phyloP scores from a whole-genome alignment of 2,329 filamentous ascomycete species.

The Penicillium fuscoglaucum region DNA sequence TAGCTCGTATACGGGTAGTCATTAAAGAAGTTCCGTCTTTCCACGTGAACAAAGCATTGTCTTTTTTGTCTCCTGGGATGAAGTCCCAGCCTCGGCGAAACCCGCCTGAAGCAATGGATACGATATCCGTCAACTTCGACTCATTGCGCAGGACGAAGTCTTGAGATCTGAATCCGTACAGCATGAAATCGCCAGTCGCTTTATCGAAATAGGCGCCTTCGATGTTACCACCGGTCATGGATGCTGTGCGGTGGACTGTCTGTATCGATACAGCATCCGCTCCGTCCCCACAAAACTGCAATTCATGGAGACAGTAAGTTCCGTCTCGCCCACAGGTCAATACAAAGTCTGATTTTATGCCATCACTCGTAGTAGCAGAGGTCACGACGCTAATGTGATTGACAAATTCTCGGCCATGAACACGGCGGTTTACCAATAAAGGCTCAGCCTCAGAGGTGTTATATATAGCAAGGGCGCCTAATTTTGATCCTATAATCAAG shows the following conservation, averaged over 20 bases:
- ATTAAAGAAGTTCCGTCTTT: slow-evolving; percentile 65
- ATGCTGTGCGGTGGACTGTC: slow-evolving; percentile 66
- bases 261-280: slow-evolving; percentile 40
- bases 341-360: slow-evolving; percentile 45
- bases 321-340: slow-evolving; percentile 77
- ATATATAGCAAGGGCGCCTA: slow-evolving; percentile 56
- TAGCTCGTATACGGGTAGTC: slow-evolving; percentile 41
- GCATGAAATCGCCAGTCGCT: slow-evolving; percentile 25
- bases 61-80: slow-evolving; percentile 27
- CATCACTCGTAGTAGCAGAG: slow-evolving; percentile 14
- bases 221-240: slow-evolving; percentile 73
- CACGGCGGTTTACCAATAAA: slow-evolving; percentile 27
- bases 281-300: slow-evolving; percentile 19
- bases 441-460: slow-evolving; percentile 25
- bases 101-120: slow-evolving; percentile 77
- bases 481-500: slow-evolving; percentile 57
- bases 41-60: slow-evolving; percentile 65
- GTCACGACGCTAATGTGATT: slow-evolving; percentile 57
- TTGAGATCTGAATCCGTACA: slow-evolving; percentile 33
- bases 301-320: slow-evolving; percentile 65
- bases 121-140: slow-evolving; percentile 66
- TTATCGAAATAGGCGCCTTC: slow-evolving; percentile 67
- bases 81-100: slow-evolving; percentile 76
- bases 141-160: slow-evolving; percentile 83
- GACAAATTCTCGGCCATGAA: slow-evolving; percentile 63